These are phyloP conservation scores for Metarhizium brunneum DNA, from an alignment of 2,329 filamentous ascomycete species.

Conservation along the genomic window DNA sequence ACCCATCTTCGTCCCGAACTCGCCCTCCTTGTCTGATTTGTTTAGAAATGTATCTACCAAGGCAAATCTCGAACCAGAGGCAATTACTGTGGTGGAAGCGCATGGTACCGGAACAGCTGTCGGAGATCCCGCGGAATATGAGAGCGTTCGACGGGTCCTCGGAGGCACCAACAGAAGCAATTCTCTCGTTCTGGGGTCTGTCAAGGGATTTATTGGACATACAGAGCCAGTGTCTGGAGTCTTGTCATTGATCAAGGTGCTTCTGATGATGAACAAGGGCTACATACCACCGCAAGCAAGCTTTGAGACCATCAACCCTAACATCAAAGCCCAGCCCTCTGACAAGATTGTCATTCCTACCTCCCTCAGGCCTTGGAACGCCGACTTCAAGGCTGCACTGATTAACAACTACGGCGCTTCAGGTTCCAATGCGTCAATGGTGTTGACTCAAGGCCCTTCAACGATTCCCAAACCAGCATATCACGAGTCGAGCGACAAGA, in stretches of 20 bases:
- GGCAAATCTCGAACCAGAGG: conserved; percentile 63
- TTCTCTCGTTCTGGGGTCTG: conserved; percentile 18
- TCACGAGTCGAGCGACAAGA: neutral
- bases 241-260: conserved; percentile 20
- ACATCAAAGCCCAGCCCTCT: conserved; percentile 19
- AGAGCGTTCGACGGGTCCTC: conserved; percentile 46
- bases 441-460: conserved; percentile 12
- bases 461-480: neutral
- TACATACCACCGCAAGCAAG: conserved; percentile 22
- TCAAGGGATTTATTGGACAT: conserved; percentile 57
- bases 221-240: conserved; percentile 32
- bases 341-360: conserved; percentile 26
- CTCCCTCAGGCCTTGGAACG: neutral
- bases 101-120: conserved; percentile 83
- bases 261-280: conserved; percentile 20
- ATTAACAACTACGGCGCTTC: conserved; percentile 28
- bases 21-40: conserved; percentile 62
- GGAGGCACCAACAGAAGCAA: conserved; percentile 11
- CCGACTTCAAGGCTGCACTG: conserved; percentile 17
- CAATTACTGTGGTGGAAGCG: conserved; percentile 78
- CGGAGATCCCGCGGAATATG: conserved; percentile 73
- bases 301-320: conserved; percentile 19
- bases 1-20: conserved; percentile 78
- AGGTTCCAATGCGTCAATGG: conserved; percentile 21
- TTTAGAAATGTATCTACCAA: conserved; percentile 62